Evolutionary conservation across 371 early-diverging fungal genomes (phyloP).

Genomic region (Mucor piriformis): DNA sequence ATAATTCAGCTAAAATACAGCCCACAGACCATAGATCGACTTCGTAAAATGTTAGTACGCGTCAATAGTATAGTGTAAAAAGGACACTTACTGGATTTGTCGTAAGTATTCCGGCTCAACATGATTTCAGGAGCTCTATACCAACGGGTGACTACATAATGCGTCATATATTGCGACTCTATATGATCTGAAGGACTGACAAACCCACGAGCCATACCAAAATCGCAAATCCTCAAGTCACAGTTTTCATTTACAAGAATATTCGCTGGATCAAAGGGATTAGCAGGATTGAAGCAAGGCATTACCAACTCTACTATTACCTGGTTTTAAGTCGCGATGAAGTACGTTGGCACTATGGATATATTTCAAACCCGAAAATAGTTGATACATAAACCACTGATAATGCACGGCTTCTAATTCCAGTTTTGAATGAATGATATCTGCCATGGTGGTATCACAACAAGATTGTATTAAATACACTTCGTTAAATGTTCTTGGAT

Average conservation of each 20-base stretch:
- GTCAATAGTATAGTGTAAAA: neutral
- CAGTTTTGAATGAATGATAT: conserved; percentile 85
- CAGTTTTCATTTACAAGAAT: conserved; percentile 91
- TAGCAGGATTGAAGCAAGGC: neutral
- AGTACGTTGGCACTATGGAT: conserved; percentile 90
- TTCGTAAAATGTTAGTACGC: conserved; percentile 4
- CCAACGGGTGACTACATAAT: conserved; percentile 54
- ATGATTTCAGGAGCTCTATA: conserved; percentile 56
- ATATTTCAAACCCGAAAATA: conserved; percentile 86
- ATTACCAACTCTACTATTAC: conserved; percentile 14
- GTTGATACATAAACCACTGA: conserved; percentile 92
- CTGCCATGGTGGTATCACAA: conserved; percentile 93
- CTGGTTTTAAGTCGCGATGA: conserved; percentile 90
- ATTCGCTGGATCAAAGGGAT: conserved; percentile 62
- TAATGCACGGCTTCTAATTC: conserved; percentile 86
- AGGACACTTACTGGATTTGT: conserved; percentile 38
- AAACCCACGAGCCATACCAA: conserved; percentile 55
- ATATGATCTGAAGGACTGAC: conserved; percentile 17
- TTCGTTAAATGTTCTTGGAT: conserved; percentile 70
- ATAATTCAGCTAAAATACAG: conserved; percentile 98
- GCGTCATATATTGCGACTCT: conserved; percentile 42
- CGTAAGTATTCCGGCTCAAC: conserved; percentile 42
- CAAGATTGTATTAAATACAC: conserved; percentile 68
- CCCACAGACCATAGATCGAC: conserved; percentile 99
- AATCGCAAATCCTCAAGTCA: conserved; percentile 61